Evolutionary conservation across 2,329 filamentous ascomycete genomes (phyloP), one percentile per base, ranked within the genome.

Genomic region (Colletotrichum caudatum): DNA sequence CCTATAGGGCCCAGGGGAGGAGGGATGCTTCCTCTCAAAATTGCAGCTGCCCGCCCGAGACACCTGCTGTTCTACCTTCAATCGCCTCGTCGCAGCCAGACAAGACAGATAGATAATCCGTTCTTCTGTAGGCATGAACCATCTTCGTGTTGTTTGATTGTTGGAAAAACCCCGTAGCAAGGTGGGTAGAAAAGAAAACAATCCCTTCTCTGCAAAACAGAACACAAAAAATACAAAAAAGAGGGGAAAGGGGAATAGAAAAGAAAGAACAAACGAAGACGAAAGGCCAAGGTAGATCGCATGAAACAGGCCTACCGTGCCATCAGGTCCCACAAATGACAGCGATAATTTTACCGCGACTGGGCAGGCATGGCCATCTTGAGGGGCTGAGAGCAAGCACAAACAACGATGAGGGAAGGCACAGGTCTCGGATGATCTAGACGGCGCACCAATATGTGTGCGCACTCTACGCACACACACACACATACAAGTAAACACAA

Each of bases 101-200:
- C n/a, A 39, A n/a, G 14, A 51, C n/a, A 39, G 39, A n/a, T 20
- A 51, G 39, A n/a, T 29, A 20, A 20, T 12, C 39, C n/a, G 39
- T 35, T 33, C 16, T 57, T 50, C 20, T 58, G 41, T 53, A 50
- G 23, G 54, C 54, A 57, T 41, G n/a, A n/a, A 14, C n/a, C 54
- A 41, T 14, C 6, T 11, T 39, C 9, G 35, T 39, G 35, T 14
- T 39, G 8, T 39, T 23, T 46, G 44, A 23, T 37, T 46, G 5
- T 29, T 29, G 29, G 29, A 29, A 44, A 60, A 18, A 12, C 20
- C 39, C 8, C 33, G 35, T 66, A 18, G n/a, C 50, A 57, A 37
- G 18, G 8, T 33, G n/a, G n/a, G 9, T 39, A 16, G 54, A 23
- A 56, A 26, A 23, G 20, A 23, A 39, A 33, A 20, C 16, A 3